phyloP scores from a whole-genome alignment of 495 filamentous ascomycete species.

The Aspergillus coremiiformis region DNA sequence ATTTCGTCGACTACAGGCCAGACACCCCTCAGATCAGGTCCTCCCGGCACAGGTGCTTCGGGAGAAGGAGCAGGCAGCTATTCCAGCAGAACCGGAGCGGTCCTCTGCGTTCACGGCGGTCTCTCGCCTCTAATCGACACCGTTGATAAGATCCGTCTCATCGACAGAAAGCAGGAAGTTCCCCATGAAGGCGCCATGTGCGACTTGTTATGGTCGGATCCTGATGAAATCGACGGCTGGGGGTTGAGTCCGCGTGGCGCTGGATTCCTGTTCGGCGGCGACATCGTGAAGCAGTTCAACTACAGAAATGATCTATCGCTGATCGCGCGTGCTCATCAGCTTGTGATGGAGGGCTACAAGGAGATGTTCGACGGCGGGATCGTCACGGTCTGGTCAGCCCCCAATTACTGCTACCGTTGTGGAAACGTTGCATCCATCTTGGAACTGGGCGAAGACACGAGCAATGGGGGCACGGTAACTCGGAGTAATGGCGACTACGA shows the following conservation, averaged over 20 bases:
- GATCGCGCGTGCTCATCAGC: conserved; percentile 90
- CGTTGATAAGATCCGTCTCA: conserved; percentile 89
- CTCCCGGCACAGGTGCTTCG: conserved; percentile 72
- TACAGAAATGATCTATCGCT: conserved; percentile 84
- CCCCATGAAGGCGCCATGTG: conserved; percentile 99
- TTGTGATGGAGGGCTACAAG: conserved; percentile 99
- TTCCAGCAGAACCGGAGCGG: conserved; percentile 63
- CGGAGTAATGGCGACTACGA: conserved; percentile 75
- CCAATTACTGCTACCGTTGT: conserved; percentile 97
- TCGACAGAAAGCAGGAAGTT: conserved; percentile 97
- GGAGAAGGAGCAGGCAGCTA: conserved; percentile 54
- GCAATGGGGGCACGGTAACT: conserved; percentile 63
- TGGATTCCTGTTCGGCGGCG: conserved; percentile 90
- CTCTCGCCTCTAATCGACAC: conserved; percentile 85
- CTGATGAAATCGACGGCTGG: conserved; percentile 98
- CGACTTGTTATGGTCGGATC: conserved; percentile 95
- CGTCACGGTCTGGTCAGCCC: conserved; percentile 94
- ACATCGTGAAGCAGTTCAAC: conserved; percentile 96
- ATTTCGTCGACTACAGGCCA: conserved; percentile 38
- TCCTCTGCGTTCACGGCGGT: conserved; percentile 93
- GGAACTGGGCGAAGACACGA: conserved; percentile 82
- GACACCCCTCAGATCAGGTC: conserved; percentile 48
- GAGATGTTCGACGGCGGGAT: conserved; percentile 96
- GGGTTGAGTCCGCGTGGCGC: conserved; percentile 89
- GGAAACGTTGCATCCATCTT: conserved; percentile 95